Conservation (phyloP, 2,329 filamentous ascomycete genomes). For the Pestalotiopsis sp. region DNA sequence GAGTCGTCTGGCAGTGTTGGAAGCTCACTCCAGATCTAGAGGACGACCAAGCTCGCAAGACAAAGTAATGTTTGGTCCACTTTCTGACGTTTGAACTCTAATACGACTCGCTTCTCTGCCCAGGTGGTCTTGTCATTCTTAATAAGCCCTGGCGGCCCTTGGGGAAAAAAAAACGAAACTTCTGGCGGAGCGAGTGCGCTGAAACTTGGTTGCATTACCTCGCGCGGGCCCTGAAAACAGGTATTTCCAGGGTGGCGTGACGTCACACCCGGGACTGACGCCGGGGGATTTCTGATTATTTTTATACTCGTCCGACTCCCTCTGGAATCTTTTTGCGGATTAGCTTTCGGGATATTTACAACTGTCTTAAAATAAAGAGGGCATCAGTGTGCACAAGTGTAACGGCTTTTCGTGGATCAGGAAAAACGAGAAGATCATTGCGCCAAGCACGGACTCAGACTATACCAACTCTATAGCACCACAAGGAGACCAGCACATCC, state of each 20-base stretch:
- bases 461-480: neutral
- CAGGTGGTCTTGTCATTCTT: neutral
- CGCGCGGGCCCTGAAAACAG: slow-evolving; percentile 13
- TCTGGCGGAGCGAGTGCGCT: neutral
- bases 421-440: neutral
- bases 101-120: neutral
- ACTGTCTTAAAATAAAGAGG: neutral
- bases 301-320: neutral
- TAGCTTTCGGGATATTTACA: slow-evolving; percentile 1
- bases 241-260: slow-evolving; percentile 16
- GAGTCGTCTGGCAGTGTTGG: too few relatives aligned
- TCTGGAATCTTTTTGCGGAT: neutral
- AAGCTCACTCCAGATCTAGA: too few relatives aligned
- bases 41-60: too few relatives aligned
- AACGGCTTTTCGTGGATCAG: neutral
- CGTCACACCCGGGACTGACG: slow-evolving; percentile 12
- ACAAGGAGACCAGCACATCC: too few relatives aligned
- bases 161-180: neutral
- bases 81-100: neutral
- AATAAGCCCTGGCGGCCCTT: neutral
- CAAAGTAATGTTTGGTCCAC: neutral
- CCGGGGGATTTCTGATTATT: neutral
- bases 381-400: neutral
- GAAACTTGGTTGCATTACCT: slow-evolving; percentile 8
- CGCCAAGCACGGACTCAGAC: neutral